These are phyloP conservation scores for Schizopora paradoxa DNA, from an alignment of 1,284 basidiomycete species.

Conservation along the genomic window DNA sequence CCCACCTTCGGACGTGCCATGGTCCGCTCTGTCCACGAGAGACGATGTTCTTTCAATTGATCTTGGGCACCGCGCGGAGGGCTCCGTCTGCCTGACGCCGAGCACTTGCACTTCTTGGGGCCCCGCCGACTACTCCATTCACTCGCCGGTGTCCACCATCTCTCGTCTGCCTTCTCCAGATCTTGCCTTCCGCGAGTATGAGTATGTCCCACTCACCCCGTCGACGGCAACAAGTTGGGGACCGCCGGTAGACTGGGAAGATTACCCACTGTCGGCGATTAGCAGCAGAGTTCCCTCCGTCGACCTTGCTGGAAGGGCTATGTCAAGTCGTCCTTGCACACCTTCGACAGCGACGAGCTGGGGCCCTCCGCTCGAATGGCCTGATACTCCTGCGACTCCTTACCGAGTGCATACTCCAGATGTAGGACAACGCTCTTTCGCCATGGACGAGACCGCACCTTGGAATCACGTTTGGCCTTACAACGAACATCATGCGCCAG, in stretches of 20 bases:
- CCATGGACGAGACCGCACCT: constrained; percentile 24
- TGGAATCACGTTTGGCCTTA: constrained; percentile 5
- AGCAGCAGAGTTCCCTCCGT: constrained; percentile 17
- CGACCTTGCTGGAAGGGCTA: constrained; percentile 19
- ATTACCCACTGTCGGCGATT: constrained; percentile 7
- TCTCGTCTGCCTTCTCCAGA: constrained; percentile 39
- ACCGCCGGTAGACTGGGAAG: constrained; percentile 29
- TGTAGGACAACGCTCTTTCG: constrained; percentile 36
- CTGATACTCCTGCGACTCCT: constrained; percentile 35
- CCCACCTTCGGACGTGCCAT: constrained; percentile 31
- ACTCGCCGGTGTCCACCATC: constrained; percentile 25
- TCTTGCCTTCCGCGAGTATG: constrained; percentile 42
- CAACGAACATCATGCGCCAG: constrained; percentile 8
- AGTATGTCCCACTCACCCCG: constrained; percentile 43
- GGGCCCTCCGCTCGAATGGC: constrained; percentile 40
- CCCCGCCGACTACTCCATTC: constrained; percentile 29
- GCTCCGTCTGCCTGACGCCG: constrained; percentile 56
- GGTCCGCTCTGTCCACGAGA: constrained; percentile 28
- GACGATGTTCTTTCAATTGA: constrained; percentile 46
- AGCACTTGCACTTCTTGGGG: constrained; percentile 40
- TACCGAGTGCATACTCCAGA: constrained; percentile 39
- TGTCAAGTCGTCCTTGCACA: constrained; percentile 23
- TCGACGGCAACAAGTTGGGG: constrained; percentile 43
- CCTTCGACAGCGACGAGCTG: constrained; percentile 41
- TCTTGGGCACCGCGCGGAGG: constrained; percentile 46